Evolutionary conservation across 345 rosid species (phyloP).

Genomic region (Conringia planisiliqua): DNA sequence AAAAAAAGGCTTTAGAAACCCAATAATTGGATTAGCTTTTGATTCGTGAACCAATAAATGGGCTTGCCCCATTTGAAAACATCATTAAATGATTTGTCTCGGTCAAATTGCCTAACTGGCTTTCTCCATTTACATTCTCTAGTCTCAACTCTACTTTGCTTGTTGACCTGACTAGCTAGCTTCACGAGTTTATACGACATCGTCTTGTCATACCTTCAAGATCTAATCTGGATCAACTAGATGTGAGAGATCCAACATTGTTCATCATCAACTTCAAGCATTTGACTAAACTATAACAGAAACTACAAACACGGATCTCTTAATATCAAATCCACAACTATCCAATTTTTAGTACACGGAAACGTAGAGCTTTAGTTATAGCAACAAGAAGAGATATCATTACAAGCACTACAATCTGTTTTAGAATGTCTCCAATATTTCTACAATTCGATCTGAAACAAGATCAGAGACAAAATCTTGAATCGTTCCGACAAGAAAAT

Average conservation of each 20-base stretch:
- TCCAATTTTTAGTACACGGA: not conserved
- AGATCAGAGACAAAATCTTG: not conserved
- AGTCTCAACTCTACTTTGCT: not conserved
- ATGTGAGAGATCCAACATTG: not conserved
- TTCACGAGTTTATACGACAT: not conserved
- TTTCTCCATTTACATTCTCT: not conserved
- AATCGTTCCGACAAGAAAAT: not conserved
- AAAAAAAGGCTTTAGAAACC: not conserved
- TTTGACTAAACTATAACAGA: not conserved
- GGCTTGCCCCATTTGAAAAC: not conserved
- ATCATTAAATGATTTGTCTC: not conserved
- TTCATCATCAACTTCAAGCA: not conserved
- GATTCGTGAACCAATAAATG: not conserved
- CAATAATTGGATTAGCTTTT: not conserved
- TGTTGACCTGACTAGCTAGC: not conserved
- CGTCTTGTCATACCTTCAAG: not conserved
- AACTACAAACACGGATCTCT: not conserved
- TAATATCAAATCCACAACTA: not conserved
- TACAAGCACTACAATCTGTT: conserved; percentile 2
- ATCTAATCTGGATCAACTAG: not conserved
- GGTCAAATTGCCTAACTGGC: not conserved
- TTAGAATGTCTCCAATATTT: not conserved
- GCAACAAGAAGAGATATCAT: not conserved
- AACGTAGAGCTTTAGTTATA: not conserved
- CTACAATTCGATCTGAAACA: not conserved